These are phyloP conservation scores for Lachnellula arida DNA, from an alignment of 2,329 filamentous ascomycete species.

Conservation along the genomic window DNA sequence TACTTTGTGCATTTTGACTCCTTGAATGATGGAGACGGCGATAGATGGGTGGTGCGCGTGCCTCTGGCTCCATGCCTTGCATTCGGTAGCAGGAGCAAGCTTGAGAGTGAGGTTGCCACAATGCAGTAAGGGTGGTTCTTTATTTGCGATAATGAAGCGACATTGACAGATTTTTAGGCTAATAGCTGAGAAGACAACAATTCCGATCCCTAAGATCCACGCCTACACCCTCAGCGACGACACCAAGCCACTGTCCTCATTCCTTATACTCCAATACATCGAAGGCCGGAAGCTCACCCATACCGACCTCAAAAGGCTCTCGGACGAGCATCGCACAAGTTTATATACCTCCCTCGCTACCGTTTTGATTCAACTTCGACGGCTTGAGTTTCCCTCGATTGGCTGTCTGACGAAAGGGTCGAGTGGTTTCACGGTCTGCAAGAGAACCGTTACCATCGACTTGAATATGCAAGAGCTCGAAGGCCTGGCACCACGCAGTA, in stretches of 20 bases:
- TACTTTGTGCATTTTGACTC: slow-evolving; percentile 23
- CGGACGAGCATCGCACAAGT: slow-evolving; percentile 12
- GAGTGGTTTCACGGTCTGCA: slow-evolving; percentile 12
- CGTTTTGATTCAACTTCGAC: slow-evolving; percentile 21
- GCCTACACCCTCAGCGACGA: slow-evolving; percentile 16
- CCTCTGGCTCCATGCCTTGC: slow-evolving; percentile 20
- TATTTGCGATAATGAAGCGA: slow-evolving; percentile 2
- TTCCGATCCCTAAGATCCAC: slow-evolving; percentile 22
- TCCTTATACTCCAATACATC: slow-evolving; percentile 24
- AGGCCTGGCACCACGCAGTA: slow-evolving; percentile 6
- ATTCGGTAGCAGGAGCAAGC: slow-evolving; percentile 14
- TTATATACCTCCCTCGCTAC: slow-evolving; percentile 20
- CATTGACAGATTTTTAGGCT: slow-evolving; percentile 8
- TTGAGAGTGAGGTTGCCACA: slow-evolving; percentile 20
- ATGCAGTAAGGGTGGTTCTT: slow-evolving; percentile 16
- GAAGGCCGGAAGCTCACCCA: slow-evolving; percentile 17
- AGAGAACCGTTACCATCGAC: slow-evolving; percentile 12
- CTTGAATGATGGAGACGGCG: slow-evolving; percentile 3
- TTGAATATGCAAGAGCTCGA: slow-evolving; percentile 28
- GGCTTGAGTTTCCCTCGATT: slow-evolving; percentile 19
- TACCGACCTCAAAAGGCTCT: slow-evolving; percentile 10
- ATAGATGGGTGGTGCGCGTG: slow-evolving; percentile 25
- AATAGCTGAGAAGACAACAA: slow-evolving; percentile 15
- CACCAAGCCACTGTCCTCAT: slow-evolving; percentile 18
- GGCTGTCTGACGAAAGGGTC: slow-evolving; percentile 8